Conservation (phyloP, 2,329 filamentous ascomycete species). For the Beauveria sp. region DNA sequence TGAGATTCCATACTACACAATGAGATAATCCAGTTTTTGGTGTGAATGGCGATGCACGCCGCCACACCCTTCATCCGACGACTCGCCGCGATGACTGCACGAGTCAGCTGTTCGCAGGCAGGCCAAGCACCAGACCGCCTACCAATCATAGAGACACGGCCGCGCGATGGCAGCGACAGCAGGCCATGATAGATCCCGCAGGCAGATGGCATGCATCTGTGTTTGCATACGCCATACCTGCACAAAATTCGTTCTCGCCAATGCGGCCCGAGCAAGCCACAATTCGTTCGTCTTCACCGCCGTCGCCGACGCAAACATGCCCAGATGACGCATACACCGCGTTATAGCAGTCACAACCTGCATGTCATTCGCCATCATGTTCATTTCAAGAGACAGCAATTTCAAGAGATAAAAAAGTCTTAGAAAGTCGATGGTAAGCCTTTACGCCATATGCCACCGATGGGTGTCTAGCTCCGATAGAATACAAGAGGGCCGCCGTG, state of each 20-base stretch:
- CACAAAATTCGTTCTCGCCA: too few relatives aligned
- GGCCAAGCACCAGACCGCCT: background rate
- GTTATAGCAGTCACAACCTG: too few relatives aligned
- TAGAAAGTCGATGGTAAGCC: background rate
- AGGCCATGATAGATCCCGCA: too few relatives aligned
- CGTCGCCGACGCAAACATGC: too few relatives aligned
- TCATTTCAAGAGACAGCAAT: background rate
- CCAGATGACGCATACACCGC: too few relatives aligned
- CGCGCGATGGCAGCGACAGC: background rate
- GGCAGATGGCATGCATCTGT: background rate
- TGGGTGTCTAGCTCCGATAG: constrained; percentile 8
- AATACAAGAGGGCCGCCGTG: constrained; percentile 1
- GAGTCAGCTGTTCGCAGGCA: constrained; percentile 10
- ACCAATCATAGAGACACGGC: background rate
- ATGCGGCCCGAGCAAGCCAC: too few relatives aligned
- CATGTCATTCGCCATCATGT: too few relatives aligned
- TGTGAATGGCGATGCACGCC: background rate
- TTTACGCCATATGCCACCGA: constrained; percentile 1
- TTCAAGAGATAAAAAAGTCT: too few relatives aligned
- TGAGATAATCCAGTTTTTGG: background rate
- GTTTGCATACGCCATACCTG: too few relatives aligned
- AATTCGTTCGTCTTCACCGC: too few relatives aligned
- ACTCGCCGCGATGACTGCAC: background rate
- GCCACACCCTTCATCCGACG: background rate
- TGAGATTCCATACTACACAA: too few relatives aligned